Base-by-base conservation (phyloP, 2,329 filamentous ascomycete genomes). In the Colletotrichum sp. region DNA sequence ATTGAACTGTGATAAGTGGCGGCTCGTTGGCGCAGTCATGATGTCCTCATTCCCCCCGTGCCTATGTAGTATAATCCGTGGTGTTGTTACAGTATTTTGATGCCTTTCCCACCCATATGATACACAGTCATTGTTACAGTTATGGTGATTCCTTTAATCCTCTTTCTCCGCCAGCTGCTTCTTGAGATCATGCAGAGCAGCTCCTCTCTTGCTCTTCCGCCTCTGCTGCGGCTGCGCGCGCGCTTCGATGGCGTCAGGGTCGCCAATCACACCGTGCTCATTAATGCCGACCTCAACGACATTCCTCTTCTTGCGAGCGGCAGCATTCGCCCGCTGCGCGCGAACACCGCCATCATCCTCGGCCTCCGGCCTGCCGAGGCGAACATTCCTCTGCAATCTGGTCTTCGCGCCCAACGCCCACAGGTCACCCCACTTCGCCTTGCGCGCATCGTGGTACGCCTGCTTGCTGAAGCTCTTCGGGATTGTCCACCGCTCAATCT, bases 361-460 rank as follows among this genome's bases (percentile, higher is more conserved):
- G 8, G 79, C 82, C 16, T 78, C 79, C 39, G 82, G 85, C 77
- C 82, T 83, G 68, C 94, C 94, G 5, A 94, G 84, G 9, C 92
- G 90, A 59, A 94, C 86, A 16, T 86, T 88, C 63, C 94, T 88
- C 3, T 85, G 82, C 6, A 94, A 90, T 15, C 95, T 90, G 0
- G 95, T 98, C 89, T 98, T 98, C 27, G 96, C 96, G 0, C 97
- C 97, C 1, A 98, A 88, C 1, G 96, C 96, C 97, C 97, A 99
- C 12, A 98, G 88, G 83, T 98, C 97, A 52, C 97, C 97, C 97
- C 96, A 98, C 69, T 87, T 87, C 1, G 94, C 91, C 86, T 99
- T 99, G 77, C 97, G 92, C 44, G 97, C 97, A 82, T 98, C 97
- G 80, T 94, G 95, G 86, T 96, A 98, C 1, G 96, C 96, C 80